These are phyloP conservation scores for Gloeostereum incarnatum DNA, from an alignment of 768 basidiomycete genomes.

Conservation along the genomic window DNA sequence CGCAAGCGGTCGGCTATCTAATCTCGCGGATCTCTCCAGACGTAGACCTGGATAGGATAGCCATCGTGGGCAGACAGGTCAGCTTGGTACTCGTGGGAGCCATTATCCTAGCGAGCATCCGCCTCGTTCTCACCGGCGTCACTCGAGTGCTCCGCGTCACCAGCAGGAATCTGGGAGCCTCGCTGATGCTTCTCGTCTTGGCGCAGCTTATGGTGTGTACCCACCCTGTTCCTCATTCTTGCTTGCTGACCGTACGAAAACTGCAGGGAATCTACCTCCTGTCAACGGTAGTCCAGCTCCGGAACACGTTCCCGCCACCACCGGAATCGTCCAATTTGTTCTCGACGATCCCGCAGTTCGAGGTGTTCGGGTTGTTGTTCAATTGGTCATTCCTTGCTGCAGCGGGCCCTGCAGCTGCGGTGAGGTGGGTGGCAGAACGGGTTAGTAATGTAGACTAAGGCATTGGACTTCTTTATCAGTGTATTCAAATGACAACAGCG, in stretches of 20 bases:
- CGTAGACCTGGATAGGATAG: too few relatives aligned
- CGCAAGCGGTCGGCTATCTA: too few relatives aligned
- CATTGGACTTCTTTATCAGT: too few relatives aligned
- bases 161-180: constrained; percentile 62
- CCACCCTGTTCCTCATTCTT: background rate
- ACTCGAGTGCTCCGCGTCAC: constrained; percentile 57
- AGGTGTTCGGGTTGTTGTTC: constrained; percentile 66
- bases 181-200: constrained; percentile 66
- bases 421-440: constrained; percentile 48
- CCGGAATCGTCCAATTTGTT: constrained; percentile 42
- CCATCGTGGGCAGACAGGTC: too few relatives aligned
- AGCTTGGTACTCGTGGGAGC: constrained; percentile 67
- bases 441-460: too few relatives aligned
- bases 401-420: constrained; percentile 34
- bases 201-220: constrained; percentile 73
- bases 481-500: too few relatives aligned
- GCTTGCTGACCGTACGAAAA: too few relatives aligned
- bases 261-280: constrained; percentile 76
- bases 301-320: constrained; percentile 70
- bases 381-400: constrained; percentile 63
- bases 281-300: constrained; percentile 74
- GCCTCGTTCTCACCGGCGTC: constrained; percentile 60
- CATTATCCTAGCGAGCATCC: constrained; percentile 67
- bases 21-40: too few relatives aligned
- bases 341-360: constrained; percentile 62